Base-by-base conservation (phyloP, 768 basidiomycete genomes). In the Amanita jacksonii region DNA sequence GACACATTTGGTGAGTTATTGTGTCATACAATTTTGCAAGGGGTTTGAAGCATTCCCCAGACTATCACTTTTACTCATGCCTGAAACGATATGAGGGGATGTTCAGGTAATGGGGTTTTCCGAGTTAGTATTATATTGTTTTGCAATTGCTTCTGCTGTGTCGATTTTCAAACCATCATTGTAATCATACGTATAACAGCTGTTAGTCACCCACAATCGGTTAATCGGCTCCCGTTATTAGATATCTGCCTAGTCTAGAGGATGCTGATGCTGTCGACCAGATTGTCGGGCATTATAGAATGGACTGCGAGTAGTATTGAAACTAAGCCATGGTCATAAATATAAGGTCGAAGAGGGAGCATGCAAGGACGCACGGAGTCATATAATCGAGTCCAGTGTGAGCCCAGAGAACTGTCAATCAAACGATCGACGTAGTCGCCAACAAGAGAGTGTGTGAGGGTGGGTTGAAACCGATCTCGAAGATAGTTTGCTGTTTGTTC, bases 221-320 rank as follows among this genome's bases (percentile, higher is more conserved):
- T n/a, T n/a, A n/a, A n/a, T n/a, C n/a, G n/a, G n/a, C n/a, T n/a
- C n/a, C n/a, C n/a, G n/a, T n/a, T n/a, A n/a, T n/a, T n/a, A n/a
- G n/a, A n/a, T n/a, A n/a, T n/a, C n/a, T n/a, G n/a, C n/a, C n/a
- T n/a, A n/a, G n/a, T n/a, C n/a, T n/a, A n/a, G n/a, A n/a, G n/a
- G n/a, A n/a, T n/a, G n/a, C n/a, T n/a, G n/a, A n/a, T n/a, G n/a
- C n/a, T n/a, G n/a, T n/a, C n/a, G n/a, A n/a, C n/a, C n/a, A n/a
- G n/a, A n/a, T n/a, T 18, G 27, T 16, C 13, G 1, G 18, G 28
- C 40, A 16, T 76, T 66, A 90, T 57, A 68, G 55, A 49, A 91
- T 90, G 41, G 85, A 90, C 60, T 93, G 89, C 19, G 88, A 90
- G 60, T 91, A 91, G 58, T 92, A 93, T 70, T 93, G 90, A 64